phyloP scores from a whole-genome alignment of 2,329 filamentous ascomycete species.

The Colletotrichum kahawae region DNA sequence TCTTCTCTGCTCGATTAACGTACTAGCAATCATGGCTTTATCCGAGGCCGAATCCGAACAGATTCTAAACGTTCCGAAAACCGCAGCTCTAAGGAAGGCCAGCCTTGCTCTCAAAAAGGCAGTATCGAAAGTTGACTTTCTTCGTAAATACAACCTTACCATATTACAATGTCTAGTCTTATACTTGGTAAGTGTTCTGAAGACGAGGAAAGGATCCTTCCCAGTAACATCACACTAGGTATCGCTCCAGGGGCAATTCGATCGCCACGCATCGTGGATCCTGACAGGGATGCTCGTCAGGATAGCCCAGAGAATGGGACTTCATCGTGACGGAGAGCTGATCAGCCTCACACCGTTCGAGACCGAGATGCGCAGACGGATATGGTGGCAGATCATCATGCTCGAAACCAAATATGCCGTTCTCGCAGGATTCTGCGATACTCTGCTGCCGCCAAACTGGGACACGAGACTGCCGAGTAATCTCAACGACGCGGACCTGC shows the following conservation, averaged over 20 bases:
- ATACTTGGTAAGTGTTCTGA: slow-evolving; percentile 60
- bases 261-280: slow-evolving; percentile 64
- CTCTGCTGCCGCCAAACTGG: slow-evolving; percentile 49
- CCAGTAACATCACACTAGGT: slow-evolving; percentile 40
- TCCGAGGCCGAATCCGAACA: slow-evolving; percentile 60
- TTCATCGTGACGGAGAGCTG: slow-evolving; percentile 64
- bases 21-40: slow-evolving; percentile 62
- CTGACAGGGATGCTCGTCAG: slow-evolving; percentile 65
- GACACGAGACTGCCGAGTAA: slow-evolving; percentile 58
- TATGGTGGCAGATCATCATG: slow-evolving; percentile 62
- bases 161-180: slow-evolving; percentile 63
- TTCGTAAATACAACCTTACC: slow-evolving; percentile 61
- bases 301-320: slow-evolving; percentile 70
- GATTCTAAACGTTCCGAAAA: slow-evolving; percentile 52
- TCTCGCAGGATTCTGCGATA: slow-evolving; percentile 52
- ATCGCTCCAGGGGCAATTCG: slow-evolving; percentile 61
- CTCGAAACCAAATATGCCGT: slow-evolving; percentile 8
- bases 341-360: slow-evolving; percentile 65
- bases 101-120: slow-evolving; percentile 54
- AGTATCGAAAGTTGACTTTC: slow-evolving; percentile 58
- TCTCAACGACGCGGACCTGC: slow-evolving; percentile 63
- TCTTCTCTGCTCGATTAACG: slow-evolving; percentile 68
- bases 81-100: slow-evolving; percentile 54
- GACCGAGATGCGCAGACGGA: slow-evolving; percentile 66
- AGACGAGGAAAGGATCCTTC: slow-evolving; percentile 46